These are phyloP conservation scores for Brassica cretica DNA, from an alignment of 345 rosid genomes.

Conservation along the genomic window DNA sequence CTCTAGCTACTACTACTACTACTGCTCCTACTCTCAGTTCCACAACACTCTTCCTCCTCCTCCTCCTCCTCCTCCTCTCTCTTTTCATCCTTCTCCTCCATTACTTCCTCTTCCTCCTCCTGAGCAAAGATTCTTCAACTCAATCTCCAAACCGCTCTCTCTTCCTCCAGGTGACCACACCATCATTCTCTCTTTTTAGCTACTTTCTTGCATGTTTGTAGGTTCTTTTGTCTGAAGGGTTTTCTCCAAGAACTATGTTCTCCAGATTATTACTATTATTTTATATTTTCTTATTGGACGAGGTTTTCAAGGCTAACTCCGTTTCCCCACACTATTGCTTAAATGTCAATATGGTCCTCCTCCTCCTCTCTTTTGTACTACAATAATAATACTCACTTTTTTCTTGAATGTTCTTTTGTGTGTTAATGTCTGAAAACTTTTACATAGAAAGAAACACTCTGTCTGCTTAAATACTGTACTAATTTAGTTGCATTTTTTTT, in stretches of 20 bases:
- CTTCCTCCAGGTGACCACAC: slow-evolving; percentile 48
- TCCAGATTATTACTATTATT: neutral
- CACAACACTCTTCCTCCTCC: slow-evolving; percentile 56
- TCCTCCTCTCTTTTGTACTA: slow-evolving; percentile 4
- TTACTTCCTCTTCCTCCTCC: slow-evolving; percentile 46
- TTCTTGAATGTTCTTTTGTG: slow-evolving; percentile 26
- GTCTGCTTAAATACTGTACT: neutral
- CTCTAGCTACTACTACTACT: slow-evolving; percentile 45
- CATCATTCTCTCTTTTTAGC: slow-evolving; percentile 46
- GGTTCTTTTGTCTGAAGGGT: slow-evolving; percentile 30
- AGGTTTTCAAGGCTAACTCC: slow-evolving; percentile 36
- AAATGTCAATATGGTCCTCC: slow-evolving; percentile 37
- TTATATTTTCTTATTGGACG: slow-evolving; percentile 17
- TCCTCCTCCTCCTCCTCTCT: slow-evolving; percentile 47
- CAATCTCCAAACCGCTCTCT: slow-evolving; percentile 56
- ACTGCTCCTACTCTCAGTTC: slow-evolving; percentile 58
- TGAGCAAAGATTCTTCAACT: slow-evolving; percentile 47
- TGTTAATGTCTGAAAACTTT: neutral
- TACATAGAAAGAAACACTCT: neutral
- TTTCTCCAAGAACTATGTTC: slow-evolving; percentile 18
- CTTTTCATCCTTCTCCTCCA: slow-evolving; percentile 70
- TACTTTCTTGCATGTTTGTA: slow-evolving; percentile 34
- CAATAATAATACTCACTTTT: slow-evolving; percentile 16
- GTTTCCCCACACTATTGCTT: slow-evolving; percentile 9
- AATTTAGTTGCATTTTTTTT: slow-evolving; percentile 16